Evolutionary conservation across 768 basidiomycete species (phyloP).

Genomic region (Lepiota venenata): DNA sequence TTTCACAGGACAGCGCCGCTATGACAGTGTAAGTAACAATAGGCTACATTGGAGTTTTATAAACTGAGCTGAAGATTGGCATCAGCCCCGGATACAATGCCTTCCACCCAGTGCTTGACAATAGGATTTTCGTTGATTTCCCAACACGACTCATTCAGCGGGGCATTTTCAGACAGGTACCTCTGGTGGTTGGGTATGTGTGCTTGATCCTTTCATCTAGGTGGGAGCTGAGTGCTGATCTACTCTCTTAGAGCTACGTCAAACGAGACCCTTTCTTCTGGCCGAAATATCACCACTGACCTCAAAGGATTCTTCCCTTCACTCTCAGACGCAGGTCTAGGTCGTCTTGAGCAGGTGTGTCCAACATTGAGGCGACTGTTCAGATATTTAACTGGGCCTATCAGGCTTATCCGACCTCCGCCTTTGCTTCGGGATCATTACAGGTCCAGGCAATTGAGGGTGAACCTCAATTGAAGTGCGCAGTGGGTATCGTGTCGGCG

Average conservation of each 20-base stretch:
- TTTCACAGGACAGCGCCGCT: constrained; percentile 49
- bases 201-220: not conserved
- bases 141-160: constrained; percentile 43
- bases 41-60: not conserved
- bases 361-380: not conserved
- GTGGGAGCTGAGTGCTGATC: not conserved
- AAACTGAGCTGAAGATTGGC: constrained; percentile 18
- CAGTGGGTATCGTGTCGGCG: constrained; percentile 34
- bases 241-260: constrained; percentile 42
- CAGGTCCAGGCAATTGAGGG: constrained; percentile 46
- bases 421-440: constrained; percentile 39
- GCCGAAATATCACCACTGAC: constrained; percentile 32
- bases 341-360: constrained; percentile 31
- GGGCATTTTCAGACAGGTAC: constrained; percentile 46
- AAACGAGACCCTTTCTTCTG: constrained; percentile 53
- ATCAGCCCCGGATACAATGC: constrained; percentile 36
- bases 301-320: constrained; percentile 42
- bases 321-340: constrained; percentile 35
- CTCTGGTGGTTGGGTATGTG: constrained; percentile 55
- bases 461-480: constrained; percentile 48
- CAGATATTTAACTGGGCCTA: not conserved
- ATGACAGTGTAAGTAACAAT: constrained; percentile 36
- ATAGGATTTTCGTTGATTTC: constrained; percentile 43
- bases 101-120: constrained; percentile 57
- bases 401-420: constrained; percentile 38